Evolutionary conservation across 2,329 filamentous ascomycete genomes (phyloP).

Genomic region (Davidsoniella eucalypti): DNA sequence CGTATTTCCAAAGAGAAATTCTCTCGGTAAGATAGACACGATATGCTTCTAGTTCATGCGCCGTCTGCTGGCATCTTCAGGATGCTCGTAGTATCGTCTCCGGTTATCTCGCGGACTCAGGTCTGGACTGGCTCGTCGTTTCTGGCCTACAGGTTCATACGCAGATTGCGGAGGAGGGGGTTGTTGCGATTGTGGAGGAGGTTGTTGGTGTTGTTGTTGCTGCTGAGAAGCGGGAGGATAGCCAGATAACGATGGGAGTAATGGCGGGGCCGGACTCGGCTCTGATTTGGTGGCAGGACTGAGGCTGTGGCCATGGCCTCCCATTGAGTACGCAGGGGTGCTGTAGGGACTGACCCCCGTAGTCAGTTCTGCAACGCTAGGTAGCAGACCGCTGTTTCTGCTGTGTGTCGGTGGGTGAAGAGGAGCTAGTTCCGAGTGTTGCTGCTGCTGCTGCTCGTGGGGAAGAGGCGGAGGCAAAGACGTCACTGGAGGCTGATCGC

Average conservation of each 20-base stretch:
- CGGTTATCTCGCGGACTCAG: constrained; percentile 27
- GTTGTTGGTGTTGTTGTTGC: no score
- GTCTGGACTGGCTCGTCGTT: constrained; percentile 36
- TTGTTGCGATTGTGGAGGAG: no score
- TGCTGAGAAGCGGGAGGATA: constrained; percentile 17
- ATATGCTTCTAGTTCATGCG: constrained; percentile 8
- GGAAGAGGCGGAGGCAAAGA: constrained; percentile 17
- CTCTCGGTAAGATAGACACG: background rate
- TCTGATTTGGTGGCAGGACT: constrained; percentile 24
- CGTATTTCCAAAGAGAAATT: background rate
- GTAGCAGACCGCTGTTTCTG: constrained; percentile 32
- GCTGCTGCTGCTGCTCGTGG: constrained; percentile 14
- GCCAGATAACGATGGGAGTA: constrained; percentile 20
- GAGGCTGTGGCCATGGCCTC: constrained; percentile 12
- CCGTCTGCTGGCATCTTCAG: constrained; percentile 8
- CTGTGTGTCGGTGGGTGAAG: constrained; percentile 16
- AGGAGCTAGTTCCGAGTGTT: constrained; percentile 9
- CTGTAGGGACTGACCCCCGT: constrained; percentile 46
- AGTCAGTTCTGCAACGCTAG: constrained; percentile 45
- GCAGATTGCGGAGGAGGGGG: constrained; percentile 7
- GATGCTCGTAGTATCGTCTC: constrained; percentile 11
- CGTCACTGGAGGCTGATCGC: background rate
- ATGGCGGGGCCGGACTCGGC: constrained; percentile 26
- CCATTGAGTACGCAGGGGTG: constrained; percentile 35
- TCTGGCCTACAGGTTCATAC: constrained; percentile 27